Conservation (phyloP, 345 rosid genomes). For the Raphanus raphanistrum region DNA sequence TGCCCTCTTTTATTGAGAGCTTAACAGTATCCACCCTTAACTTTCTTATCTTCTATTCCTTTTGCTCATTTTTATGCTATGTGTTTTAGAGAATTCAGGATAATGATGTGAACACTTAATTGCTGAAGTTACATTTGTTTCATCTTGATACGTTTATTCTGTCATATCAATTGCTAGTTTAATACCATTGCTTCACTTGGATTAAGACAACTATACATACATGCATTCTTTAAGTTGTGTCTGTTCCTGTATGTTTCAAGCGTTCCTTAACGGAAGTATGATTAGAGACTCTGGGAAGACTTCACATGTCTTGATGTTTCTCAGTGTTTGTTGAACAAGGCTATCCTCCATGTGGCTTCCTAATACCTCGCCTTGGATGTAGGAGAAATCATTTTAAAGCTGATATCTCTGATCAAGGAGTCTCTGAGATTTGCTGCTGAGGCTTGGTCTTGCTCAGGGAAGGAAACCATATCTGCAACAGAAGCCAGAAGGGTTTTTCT, state of each 20-base stretch:
- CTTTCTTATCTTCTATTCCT: too few relatives aligned
- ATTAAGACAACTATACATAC: neutral
- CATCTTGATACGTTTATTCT: too few relatives aligned
- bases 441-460: constrained; percentile 63
- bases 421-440: constrained; percentile 68
- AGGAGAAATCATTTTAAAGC: constrained; percentile 63
- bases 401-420: constrained; percentile 59
- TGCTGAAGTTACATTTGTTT: too few relatives aligned
- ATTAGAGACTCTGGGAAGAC: constrained; percentile 73
- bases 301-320: constrained; percentile 85
- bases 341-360: constrained; percentile 56
- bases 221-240: neutral
- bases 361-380: constrained; percentile 58
- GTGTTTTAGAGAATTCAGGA: too few relatives aligned
- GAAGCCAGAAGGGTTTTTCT: constrained; percentile 85
- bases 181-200: neutral
- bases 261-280: constrained; percentile 51
- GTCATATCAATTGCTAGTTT: too few relatives aligned
- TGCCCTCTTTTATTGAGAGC: constrained; percentile 49
- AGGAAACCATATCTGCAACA: constrained; percentile 59
- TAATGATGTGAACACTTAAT: too few relatives aligned
- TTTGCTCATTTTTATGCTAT: too few relatives aligned
- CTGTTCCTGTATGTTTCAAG: constrained; percentile 5
- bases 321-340: constrained; percentile 76
- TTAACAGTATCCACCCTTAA: constrained; percentile 51